Evolutionary conservation across 768 basidiomycete genomes (phyloP), one percentile per base, ranked within the genome.

Genomic region (Lanmaoa rubissima): DNA sequence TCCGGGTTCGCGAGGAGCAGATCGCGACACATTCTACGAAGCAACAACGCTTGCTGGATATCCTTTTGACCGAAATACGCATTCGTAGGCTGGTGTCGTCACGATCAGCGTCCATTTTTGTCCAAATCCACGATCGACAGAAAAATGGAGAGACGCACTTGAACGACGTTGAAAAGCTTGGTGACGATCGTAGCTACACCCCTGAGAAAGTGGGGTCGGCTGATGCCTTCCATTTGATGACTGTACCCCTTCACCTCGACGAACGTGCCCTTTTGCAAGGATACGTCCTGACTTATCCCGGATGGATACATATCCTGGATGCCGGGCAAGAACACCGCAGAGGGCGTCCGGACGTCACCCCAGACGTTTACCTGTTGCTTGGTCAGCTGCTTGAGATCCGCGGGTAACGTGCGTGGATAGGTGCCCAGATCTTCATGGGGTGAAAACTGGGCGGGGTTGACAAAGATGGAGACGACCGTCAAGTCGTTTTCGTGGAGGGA

Each of bases 31-130:
- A 98, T 77, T 5, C 86, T 83, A 35, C 88, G 87, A 34, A 98
- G 78, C 44, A 99, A 74, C 16, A 98, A 76, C 0, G 90, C 93
- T 69, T 99, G 97, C 68, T 99, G 97, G 52, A 99, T 97, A 69
- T 98, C 96, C 69, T 98, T 98, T 73, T 98, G 95, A 1, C 97
- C 96, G 60, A 99, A 97, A 72, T 98, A 98, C 21, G 90, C 86
- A 61, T 87, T 84, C 44, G 90, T 91, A 6, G 96, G 96, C 94
- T 70, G 13, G 39, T 34, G 38, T 21, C 19, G 44, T 28, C 19
- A 43, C 26, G 57, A 28, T 28, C 21, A 24, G 21, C 21, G 21
- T 1, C 21, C 21, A 24, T 24, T 24, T 24, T 1, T 24, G 3
- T 24, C 21, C 21, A 34, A 14, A 35, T 10, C 3, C 19, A 3